A percentile compares a stretch with the other conserved stretches of the same genome.
Evolutionary conservation across 768 basidiomycete genomes (phyloP).

Genomic region (Termitomyces sp.): DNA sequence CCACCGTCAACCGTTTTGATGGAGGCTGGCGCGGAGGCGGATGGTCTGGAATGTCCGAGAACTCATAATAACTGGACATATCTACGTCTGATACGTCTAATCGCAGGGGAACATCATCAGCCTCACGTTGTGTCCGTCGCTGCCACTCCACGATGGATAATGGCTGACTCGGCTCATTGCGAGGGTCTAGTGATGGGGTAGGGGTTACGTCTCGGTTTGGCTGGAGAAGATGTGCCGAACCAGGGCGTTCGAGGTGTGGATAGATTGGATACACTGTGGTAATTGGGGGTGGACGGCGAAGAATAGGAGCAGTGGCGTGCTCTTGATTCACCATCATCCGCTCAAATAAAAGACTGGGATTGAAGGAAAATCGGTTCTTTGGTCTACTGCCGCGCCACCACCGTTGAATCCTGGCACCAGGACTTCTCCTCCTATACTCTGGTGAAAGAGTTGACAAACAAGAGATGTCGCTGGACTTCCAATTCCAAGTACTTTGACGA

Average conservation of each 20-base stretch:
- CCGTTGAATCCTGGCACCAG: not conserved
- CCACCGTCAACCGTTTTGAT: slow-evolving; percentile 25
- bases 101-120: slow-evolving; percentile 16
- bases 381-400: slow-evolving; percentile 4
- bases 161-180: slow-evolving; percentile 9
- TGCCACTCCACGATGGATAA: slow-evolving; percentile 26
- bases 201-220: slow-evolving; percentile 10
- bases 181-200: slow-evolving; percentile 8
- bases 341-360: slow-evolving; percentile 23
- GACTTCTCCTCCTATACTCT: not conserved
- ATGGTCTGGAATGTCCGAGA: slow-evolving; percentile 16
- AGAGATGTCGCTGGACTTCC: slow-evolving; percentile 2
- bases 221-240: slow-evolving; percentile 8
- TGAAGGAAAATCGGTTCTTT: slow-evolving; percentile 20
- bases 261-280: slow-evolving; percentile 14
- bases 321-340: slow-evolving; percentile 6
- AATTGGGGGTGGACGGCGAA: slow-evolving; percentile 12
- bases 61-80: slow-evolving; percentile 28
- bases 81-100: slow-evolving; percentile 25
- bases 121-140: slow-evolving; percentile 21
- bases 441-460: not conserved
- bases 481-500: slow-evolving; percentile 15
- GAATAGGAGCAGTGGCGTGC: not conserved
- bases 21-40: slow-evolving; percentile 18
- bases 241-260: slow-evolving; percentile 8